phyloP scores from a whole-genome alignment of 805 yeast species.

The Yarrowia hollandica region DNA sequence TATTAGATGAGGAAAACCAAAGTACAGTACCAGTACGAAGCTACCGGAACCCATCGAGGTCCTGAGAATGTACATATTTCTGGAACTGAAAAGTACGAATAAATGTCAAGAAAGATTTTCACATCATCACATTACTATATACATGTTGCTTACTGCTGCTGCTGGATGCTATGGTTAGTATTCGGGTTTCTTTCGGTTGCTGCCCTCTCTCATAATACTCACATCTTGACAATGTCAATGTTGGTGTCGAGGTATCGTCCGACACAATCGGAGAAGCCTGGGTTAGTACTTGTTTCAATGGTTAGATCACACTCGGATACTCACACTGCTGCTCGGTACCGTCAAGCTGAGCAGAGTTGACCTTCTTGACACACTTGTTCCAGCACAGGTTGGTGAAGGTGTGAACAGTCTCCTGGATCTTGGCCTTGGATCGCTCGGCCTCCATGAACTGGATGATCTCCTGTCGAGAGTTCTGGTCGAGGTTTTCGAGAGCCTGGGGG shows the following conservation, averaged over 20 bases:
- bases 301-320: too few species aligned
- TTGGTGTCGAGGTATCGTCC: slow-evolving; percentile 86
- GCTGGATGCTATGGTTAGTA: slow-evolving; percentile 28
- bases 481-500: slow-evolving; percentile 46
- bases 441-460: slow-evolving; percentile 77
- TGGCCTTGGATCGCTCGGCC: slow-evolving; percentile 79
- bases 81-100: too few species aligned
- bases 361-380: slow-evolving; percentile 68
- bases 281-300: not conserved
- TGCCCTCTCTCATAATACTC: slow-evolving; percentile 29
- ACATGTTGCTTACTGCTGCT: slow-evolving; percentile 28
- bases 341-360: slow-evolving; percentile 48
- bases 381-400: slow-evolving; percentile 88
- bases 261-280: slow-evolving; percentile 66
- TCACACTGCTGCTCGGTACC: slow-evolving; percentile 64
- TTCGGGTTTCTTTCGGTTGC: not conserved
- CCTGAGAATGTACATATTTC: too few species aligned
- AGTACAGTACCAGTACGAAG: not conserved
- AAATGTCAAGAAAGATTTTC: too few species aligned
- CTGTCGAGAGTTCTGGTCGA: slow-evolving; percentile 69
- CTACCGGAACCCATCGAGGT: too few species aligned
- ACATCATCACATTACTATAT: slow-evolving; percentile 15
- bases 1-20: not conserved
- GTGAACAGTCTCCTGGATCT: slow-evolving; percentile 80
- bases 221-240: slow-evolving; percentile 70